A percentile compares a stretch with the other conserved stretches of the same genome.
These are phyloP conservation scores for Solanum bulbocastanum DNA, from an alignment of 257 asterid genomes.

Conservation along the genomic window DNA sequence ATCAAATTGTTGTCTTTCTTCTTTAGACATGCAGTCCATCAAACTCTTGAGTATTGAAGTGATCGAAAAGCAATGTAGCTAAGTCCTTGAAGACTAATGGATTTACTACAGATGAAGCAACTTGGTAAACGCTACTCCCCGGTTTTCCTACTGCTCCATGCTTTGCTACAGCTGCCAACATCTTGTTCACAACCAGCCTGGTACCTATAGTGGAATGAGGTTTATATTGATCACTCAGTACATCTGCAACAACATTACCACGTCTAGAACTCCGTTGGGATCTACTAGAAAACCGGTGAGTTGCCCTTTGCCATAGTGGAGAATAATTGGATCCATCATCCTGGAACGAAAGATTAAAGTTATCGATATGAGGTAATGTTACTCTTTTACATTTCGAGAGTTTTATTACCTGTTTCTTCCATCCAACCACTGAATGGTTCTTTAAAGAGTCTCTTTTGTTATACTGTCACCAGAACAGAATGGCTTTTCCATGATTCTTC, in stretches of 20 bases:
- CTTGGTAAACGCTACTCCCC: conserved; percentile 34
- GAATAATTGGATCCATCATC: conserved; percentile 96
- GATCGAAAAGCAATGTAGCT: conserved; percentile 49
- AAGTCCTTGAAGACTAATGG: conserved; percentile 68
- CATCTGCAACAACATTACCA: conserved; percentile 22
- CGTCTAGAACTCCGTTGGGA: conserved; percentile 87
- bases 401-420: conserved; percentile 72
- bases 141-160: conserved; percentile 57
- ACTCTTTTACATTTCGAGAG: background rate
- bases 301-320: conserved; percentile 85
- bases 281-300: conserved; percentile 82
- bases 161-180: conserved; percentile 89
- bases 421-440: conserved; percentile 99
- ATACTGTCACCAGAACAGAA: conserved; percentile 60
- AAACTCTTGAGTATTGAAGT: conserved; percentile 54
- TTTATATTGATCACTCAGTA: background rate
- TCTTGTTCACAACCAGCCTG: conserved; percentile 92
- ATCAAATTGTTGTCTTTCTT: conserved; percentile 61
- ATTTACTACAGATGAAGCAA: conserved; percentile 84
- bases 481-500: conserved; percentile 69
- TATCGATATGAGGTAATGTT: background rate
- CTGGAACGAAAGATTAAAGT: conserved; percentile 19
- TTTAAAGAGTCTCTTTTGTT: conserved; percentile 34
- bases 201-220: conserved; percentile 37
- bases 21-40: conserved; percentile 65